Conservation (phyloP, 1,139 yeast genomes). For the Yamadazyma pseudoaaseri region DNA sequence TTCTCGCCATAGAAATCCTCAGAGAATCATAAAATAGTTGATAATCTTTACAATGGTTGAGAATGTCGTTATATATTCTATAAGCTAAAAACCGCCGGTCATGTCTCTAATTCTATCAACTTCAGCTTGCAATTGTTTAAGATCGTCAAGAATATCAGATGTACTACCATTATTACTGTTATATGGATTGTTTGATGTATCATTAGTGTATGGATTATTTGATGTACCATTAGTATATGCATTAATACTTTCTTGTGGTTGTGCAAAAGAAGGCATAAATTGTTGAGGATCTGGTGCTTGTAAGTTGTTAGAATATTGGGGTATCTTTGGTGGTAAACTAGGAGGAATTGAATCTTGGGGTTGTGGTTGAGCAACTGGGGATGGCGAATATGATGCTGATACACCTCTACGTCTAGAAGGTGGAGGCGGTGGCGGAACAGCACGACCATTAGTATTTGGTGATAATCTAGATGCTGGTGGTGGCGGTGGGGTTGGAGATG, state of each 20-base stretch:
- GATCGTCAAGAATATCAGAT: conserved; percentile 55
- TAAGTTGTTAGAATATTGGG: background rate
- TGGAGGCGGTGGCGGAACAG: conserved; percentile 38
- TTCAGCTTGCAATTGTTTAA: conserved; percentile 62
- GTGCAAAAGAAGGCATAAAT: background rate
- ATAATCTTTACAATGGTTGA: too few species aligned
- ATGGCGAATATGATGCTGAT: conserved; percentile 14
- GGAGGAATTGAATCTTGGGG: conserved; percentile 3
- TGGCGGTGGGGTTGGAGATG: conserved; percentile 39
- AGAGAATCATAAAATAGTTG: too few species aligned
- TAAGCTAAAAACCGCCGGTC: conserved; percentile 47
- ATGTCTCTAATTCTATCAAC: conserved; percentile 53
- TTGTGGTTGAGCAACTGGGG: conserved; percentile 21
- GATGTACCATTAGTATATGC: conserved; percentile 9
- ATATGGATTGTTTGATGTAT: conserved; percentile 16
- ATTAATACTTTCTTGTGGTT: background rate
- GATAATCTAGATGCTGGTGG: conserved; percentile 37
- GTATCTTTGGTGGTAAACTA: conserved; percentile 26
- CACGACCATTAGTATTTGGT: conserved; percentile 9
- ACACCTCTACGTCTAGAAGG: conserved; percentile 35
- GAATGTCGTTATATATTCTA: too few species aligned
- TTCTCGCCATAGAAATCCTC: too few species aligned
- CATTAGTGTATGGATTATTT: conserved; percentile 7
- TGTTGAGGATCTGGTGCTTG: conserved; percentile 3
- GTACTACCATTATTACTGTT: conserved; percentile 43